Base-by-base conservation (phyloP, 2,329 filamentous ascomycete species). In the Magnaporthiopsis rhizophila region DNA sequence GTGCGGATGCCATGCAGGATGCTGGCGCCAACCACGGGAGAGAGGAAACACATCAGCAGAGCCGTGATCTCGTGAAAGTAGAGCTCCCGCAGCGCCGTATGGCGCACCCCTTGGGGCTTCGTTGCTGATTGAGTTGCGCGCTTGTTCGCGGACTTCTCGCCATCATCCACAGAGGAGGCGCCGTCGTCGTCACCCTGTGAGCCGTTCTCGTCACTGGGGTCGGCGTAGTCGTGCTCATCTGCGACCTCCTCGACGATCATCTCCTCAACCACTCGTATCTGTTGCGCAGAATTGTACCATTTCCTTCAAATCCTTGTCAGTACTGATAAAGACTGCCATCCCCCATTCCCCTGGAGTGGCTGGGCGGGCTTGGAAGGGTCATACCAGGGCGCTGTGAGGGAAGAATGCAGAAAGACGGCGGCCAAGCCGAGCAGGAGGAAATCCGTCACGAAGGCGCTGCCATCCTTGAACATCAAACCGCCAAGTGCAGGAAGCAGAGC, bases 331-430 rank as follows among this genome's bases (percentile, higher is more conserved):
- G 36, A 13, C 36, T 38, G 36, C 36, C 36, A 13, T 38, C 12
- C 15, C 36, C 15, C 15, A 8, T 13, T 3, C 36, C 12, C 3
- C 26, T n/a, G 58, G 58, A 59, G 58, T 21, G 57, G 30, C 15
- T 5, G 24, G 34, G 59, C 9, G 8, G 30, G 36, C 15, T 7
- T 28, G 9, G n/a, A 6, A 63, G 24, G 63, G 58, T 69, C 83
- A 73, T 79, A 93, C 93, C 94, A 98, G 69, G 94, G 94, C 69
- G 95, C 81, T 64, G 91, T 89, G 58, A 97, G 89, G 61, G 91
- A 93, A 91, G 92, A 97, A 73, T 97, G 93, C 67, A 98, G 80
- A 71, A 97, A 96, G 59, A 97, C 83, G 5, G 89, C 91, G 2
- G 91, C 90, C 66, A 98, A 76, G 3, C 84, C 86, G 38, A 98